Evolutionary conservation across 257 asterid genomes (phyloP), one percentile per base, ranked within the genome.

Genomic region (Petunia axillaris): DNA sequence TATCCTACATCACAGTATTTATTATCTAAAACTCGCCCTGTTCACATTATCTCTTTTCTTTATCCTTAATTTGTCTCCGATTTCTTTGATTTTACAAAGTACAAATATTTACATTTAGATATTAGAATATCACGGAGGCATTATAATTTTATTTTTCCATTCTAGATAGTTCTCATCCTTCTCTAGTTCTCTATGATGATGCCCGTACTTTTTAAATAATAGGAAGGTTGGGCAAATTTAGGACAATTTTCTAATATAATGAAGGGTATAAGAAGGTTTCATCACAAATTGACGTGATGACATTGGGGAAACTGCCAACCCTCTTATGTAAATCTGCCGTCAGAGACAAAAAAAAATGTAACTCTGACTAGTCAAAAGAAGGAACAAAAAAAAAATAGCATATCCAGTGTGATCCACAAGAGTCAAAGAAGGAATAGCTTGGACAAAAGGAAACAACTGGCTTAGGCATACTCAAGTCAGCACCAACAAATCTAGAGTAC

Each of bases 391-490:
- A 25, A 25, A 25, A 25, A 25, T 25, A 25, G 25, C 25, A 25
- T 25, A 25, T 25, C 25, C 25, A 25, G 25, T 25, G 25, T 25
- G 25, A 25, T 25, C 5, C 58, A 46, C 43, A 71, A 48, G 13
- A 46, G 43, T 25, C 10, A 48, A 71, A 71, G 53, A 70, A 70
- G 35, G 11, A 48, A 48, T 11, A 48, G 55, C 43, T 39, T 71
- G 60, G 57, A 48, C 41, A 25, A 59, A 25, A 71, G 5, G 77
- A 71, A 25, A 71, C 60, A 71, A 71, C 43, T 71, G 43, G 35
- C 43, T 70, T 48, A 48, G 25, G 25, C 59, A 48, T 59, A 71
- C 3, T 2, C 77, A 48, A 71, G 16, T 35, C 41, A 48, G 35
- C 59, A 71, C 59, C 59, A 46, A 25, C 25, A 40, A 65, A 66